Evolutionary conservation across 1,139 yeast genomes (phyloP), one percentile per base, ranked within the genome.

Genomic region (Cylindricascospora bacillispora): DNA sequence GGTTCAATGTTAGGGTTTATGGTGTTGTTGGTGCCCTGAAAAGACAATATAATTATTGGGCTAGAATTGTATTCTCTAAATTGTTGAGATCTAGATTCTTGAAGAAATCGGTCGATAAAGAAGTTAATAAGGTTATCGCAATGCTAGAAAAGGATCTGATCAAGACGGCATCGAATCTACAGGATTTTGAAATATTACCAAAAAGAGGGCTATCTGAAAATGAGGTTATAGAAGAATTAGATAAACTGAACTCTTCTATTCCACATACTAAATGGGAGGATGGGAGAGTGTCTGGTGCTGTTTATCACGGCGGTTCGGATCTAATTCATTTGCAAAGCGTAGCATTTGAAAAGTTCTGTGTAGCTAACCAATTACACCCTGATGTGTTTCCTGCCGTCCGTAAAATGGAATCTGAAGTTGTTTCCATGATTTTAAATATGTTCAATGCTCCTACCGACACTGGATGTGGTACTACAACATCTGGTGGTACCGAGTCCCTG

Each of bases 401-500:
- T 25, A 85, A 86, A 54, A 86, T 89, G 95, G 98, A 89, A 49
- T 67, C 95, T 2, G 97, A 89, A 51, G 82, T 86, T 5, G 97
- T 89, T 3, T 64, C 92, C 1, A 89, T 89, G 97, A 92, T 81
- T 6, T 62, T 89, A 39, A 67, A 65, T 14, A 49, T 85, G 44
- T 89, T 79, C 60, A 68, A 86, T 54, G 93, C 93, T 2, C 77
- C 79, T 1, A 52, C 54, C 14, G 44, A 41, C 10, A 51, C 66
- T 0, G 83, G 78, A 1, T 82, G 92, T 49, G 97, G 97, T 10
- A 73, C 92, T n/a, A 70, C 93, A 0, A 78, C 95, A 1, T 76
- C 92, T 2, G 98, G 98, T n/a, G 98, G 98, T 16, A 85, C 98
- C 0, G 98, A 89, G 53, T 85, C 95, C 1, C 59, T 89, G 30